A percentile compares a stretch with the other conserved stretches of the same genome.
phyloP scores from a whole-genome alignment of 208 protist species.

The Angomonas deanei region DNA sequence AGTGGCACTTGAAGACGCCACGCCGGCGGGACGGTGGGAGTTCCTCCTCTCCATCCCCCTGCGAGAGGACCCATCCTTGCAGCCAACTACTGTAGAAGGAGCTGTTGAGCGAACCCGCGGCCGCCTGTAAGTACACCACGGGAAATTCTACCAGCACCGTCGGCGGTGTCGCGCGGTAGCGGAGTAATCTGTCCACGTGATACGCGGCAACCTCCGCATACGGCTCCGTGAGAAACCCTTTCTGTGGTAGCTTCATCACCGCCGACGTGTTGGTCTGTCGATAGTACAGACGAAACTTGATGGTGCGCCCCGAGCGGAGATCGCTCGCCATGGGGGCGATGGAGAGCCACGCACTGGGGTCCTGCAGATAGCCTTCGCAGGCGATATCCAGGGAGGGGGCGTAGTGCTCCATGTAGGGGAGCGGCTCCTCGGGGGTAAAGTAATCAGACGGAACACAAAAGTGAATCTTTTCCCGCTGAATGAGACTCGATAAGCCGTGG shows the following conservation, averaged over 20 bases:
- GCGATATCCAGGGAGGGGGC: conserved; percentile 15
- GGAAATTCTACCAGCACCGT: conserved; percentile 31
- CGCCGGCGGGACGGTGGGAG: not conserved
- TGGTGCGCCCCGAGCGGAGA: conserved; percentile 21
- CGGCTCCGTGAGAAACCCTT: conserved; percentile 25
- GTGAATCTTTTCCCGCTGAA: not conserved
- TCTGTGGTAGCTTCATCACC: conserved; percentile 40
- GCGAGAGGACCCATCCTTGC: conserved; percentile 9
- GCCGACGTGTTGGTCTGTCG: conserved; percentile 25
- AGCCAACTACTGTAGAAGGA: conserved; percentile 39
- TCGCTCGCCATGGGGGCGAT: conserved; percentile 33
- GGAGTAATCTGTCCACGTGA: conserved; percentile 33
- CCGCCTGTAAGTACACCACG: conserved; percentile 24
- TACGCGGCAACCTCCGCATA: conserved; percentile 27
- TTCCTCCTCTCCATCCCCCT: not conserved
- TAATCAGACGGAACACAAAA: not conserved
- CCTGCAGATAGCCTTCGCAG: conserved; percentile 25
- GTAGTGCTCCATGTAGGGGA: not conserved
- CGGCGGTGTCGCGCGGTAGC: conserved; percentile 28
- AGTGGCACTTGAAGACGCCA: not conserved
- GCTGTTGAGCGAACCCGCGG: not conserved
- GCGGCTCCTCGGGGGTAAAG: too few species aligned
- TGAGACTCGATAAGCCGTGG: too few species aligned
- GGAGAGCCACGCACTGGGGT: conserved; percentile 26
- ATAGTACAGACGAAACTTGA: conserved; percentile 35